phyloP scores from a whole-genome alignment of 2,329 filamentous ascomycete genomes.

The Calonectria naviculata region DNA sequence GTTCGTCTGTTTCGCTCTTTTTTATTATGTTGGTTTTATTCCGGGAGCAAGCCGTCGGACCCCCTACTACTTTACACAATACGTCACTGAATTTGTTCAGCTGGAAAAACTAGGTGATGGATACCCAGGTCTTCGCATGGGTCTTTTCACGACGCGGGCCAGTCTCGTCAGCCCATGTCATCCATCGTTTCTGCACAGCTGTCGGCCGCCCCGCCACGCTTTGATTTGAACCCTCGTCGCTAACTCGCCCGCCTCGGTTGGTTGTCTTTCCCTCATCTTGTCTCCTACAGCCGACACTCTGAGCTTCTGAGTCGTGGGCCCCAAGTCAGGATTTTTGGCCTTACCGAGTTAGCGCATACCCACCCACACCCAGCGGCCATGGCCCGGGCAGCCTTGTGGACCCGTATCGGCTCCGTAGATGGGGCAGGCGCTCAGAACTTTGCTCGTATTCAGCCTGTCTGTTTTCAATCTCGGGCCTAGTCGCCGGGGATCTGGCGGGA shows the following conservation, averaged over 20 bases:
- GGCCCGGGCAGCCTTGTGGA: conserved; percentile 19
- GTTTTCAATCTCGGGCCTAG: conserved; percentile 23
- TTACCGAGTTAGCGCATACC: conserved; percentile 11
- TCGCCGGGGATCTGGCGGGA: conserved; percentile 1
- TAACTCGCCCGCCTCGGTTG: not conserved
- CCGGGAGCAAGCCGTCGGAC: not conserved
- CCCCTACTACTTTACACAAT: no score
- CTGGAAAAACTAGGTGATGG: not conserved
- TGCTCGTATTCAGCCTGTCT: conserved; percentile 33
- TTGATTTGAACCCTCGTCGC: not conserved
- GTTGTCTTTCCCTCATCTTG: not conserved
- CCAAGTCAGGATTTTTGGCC: not conserved
- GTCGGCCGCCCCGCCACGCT: conserved; percentile 5
- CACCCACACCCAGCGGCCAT: conserved; percentile 23
- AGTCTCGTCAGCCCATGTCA: conserved; percentile 17
- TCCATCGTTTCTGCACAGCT: conserved; percentile 2
- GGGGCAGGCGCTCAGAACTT: conserved; percentile 20
- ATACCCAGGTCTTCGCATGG: not conserved
- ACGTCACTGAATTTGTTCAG: conserved; percentile 16
- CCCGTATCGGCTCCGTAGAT: conserved; percentile 24
- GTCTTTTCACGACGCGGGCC: not conserved
- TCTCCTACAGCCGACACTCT: not conserved
- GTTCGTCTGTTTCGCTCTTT: no score
- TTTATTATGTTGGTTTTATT: not conserved
- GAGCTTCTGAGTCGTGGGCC: conserved; percentile 8